Base-by-base conservation (phyloP, 2,329 filamentous ascomycete species). In the Monosporascus sp. region DNA sequence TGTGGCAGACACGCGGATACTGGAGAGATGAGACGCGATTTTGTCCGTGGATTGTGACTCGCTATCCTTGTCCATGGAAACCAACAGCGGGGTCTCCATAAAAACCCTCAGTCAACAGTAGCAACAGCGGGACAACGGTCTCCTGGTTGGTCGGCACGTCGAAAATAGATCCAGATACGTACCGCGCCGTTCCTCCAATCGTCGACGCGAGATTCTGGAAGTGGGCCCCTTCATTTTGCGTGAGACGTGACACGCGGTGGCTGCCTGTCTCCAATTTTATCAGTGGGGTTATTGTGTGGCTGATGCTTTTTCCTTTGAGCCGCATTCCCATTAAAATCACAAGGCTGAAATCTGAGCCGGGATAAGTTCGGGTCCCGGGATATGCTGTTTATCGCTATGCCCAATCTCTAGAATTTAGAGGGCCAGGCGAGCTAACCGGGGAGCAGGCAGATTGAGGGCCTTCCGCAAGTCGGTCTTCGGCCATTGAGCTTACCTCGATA, bases 71-170 rank as follows among this genome's bases (percentile, higher is more conserved):
- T 53, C 51, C 49, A 50, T 54, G 60, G 60, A 60, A 61, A 62
- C 65, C 58, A 57, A 52, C 25, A 25, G 14, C 24, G 55, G 50
- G 49, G 52, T 55, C 53, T 58, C 63, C 63, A 66, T 63, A 51
- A 22, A 51, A 56, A 56, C 56, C 63, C 62, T 64, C 60, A 51
- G 57, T 80, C 75, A 81, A 81, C 76, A 81, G 59, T 68, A 65
- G 73, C 77, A 81, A 82, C 79, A 65, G 68, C 78, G 60, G 68
- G 62, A 79, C 81, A 85, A 85, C 82, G 65, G 63, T 15, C 4
- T 39, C 60, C 24, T 68, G 51, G 80, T 80, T 81, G 77, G 78
- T n/a, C 24, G 43, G 43, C 43, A 46, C 43, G 43, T 27, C n/a
- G 9, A 46, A 31, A 24, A 31, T 18, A 46, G 43, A 27, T 31